Conservation (phyloP, 495 filamentous ascomycete species). For the Aspergillus olivimuriae region DNA sequence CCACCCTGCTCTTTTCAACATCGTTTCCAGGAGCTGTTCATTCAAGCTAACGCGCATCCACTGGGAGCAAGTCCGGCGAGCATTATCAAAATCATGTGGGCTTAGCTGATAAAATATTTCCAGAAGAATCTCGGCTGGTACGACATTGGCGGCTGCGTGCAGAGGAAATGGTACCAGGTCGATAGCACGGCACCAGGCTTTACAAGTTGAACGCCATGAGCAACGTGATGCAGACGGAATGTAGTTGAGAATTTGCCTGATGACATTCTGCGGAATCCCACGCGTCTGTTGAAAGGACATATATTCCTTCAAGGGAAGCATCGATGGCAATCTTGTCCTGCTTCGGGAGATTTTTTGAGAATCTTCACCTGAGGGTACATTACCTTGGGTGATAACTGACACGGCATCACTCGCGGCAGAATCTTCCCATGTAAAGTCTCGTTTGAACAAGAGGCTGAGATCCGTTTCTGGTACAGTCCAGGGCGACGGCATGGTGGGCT, state of each 20-base stretch:
- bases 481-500: background rate
- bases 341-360: background rate
- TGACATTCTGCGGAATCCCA: conserved; percentile 6
- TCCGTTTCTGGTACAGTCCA: background rate
- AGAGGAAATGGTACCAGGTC: conserved; percentile 2
- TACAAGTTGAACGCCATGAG: conserved; percentile 12
- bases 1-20: conserved; percentile 57
- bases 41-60: conserved; percentile 65
- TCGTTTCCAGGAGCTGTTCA: conserved; percentile 40
- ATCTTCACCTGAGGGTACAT: background rate
- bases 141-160: conserved; percentile 25
- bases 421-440: background rate
- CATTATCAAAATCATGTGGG: conserved; percentile 60
- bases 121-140: conserved; percentile 59
- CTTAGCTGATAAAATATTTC: conserved; percentile 49
- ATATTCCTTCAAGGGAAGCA: background rate
- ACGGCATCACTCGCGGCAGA: background rate
- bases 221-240: conserved; percentile 2
- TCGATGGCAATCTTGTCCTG: background rate
- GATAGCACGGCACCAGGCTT: conserved; percentile 9
- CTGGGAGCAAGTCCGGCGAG: conserved; percentile 55
- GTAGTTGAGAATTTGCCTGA: conserved; percentile 4
- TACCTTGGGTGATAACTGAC: background rate
- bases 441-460: background rate
- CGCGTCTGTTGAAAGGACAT: background rate